These are phyloP conservation scores for Eucalyptus melliodora DNA, from an alignment of 345 rosid genomes.

Conservation along the genomic window DNA sequence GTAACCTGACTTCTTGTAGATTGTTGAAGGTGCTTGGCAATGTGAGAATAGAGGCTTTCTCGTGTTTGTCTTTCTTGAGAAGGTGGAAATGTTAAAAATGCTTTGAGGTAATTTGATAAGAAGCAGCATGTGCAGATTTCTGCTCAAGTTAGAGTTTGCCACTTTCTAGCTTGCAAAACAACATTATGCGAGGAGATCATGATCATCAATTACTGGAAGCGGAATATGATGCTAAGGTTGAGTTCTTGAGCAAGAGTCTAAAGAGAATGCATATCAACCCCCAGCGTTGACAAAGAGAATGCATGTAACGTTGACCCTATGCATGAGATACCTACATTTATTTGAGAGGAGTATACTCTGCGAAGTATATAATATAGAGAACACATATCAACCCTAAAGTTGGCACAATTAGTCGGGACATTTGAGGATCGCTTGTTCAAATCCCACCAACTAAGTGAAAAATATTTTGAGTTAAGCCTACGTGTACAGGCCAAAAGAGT, in stretches of 20 bases:
- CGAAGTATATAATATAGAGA: background rate
- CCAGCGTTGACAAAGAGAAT: background rate
- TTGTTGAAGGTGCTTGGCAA: background rate
- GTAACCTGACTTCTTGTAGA: background rate
- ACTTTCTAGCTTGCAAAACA: background rate
- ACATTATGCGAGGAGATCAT: background rate
- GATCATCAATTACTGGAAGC: background rate
- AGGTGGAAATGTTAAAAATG: background rate
- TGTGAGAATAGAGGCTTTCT: background rate
- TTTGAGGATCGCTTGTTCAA: background rate
- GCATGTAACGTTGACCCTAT: background rate
- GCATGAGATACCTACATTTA: background rate
- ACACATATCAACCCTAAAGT: background rate
- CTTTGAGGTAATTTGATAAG: background rate
- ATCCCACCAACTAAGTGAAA: background rate
- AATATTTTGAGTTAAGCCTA: background rate
- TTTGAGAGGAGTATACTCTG: background rate
- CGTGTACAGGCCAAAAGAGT: background rate
- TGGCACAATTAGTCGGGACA: too few species aligned
- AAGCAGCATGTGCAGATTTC: background rate
- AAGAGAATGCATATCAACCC: background rate
- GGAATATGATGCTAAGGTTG: background rate
- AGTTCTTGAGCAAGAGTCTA: background rate
- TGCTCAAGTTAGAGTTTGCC: background rate
- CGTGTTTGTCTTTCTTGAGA: background rate